Conservation (phyloP, 75 land plant species). For the Adiantum capillusveneris region DNA sequence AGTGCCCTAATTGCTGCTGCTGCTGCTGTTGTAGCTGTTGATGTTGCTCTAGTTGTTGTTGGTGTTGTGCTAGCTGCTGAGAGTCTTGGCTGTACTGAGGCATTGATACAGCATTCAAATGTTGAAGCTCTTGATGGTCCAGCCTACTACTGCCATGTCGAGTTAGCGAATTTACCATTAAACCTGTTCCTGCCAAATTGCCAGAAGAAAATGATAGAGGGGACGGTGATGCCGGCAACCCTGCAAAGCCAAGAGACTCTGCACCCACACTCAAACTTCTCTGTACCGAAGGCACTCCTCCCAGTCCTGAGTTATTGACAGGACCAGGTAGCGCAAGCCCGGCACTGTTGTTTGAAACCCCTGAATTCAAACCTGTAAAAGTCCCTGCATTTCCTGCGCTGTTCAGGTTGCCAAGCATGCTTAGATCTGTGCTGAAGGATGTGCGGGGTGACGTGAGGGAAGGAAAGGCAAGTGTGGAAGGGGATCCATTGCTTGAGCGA, state of each 20-base stretch:
- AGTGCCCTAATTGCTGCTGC: slow-evolving; percentile 18
- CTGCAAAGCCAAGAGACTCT: slow-evolving; percentile 17
- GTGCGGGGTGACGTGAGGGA: background rate
- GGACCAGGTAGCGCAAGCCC: background rate
- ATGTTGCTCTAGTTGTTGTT: slow-evolving; percentile 6
- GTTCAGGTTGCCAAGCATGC: slow-evolving; percentile 11
- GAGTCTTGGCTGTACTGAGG: slow-evolving; percentile 20
- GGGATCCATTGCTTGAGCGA: slow-evolving; percentile 2
- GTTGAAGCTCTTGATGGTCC: slow-evolving; percentile 40
- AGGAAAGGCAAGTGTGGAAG: background rate
- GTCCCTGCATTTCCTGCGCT: background rate
- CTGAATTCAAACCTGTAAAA: background rate
- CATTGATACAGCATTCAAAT: slow-evolving; percentile 26
- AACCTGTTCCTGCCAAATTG: slow-evolving; percentile 31
- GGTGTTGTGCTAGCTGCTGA: slow-evolving; percentile 16
- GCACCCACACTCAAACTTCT: background rate
- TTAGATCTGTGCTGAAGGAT: background rate
- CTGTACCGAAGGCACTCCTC: background rate
- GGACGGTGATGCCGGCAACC: slow-evolving; percentile 78
- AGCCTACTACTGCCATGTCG: slow-evolving; percentile 10
- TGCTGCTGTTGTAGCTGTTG: slow-evolving; percentile 23
- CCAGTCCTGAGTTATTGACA: background rate
- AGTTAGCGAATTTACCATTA: slow-evolving; percentile 2
- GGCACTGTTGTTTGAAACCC: background rate
- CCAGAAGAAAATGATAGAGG: slow-evolving; percentile 60